These are phyloP conservation scores for Rubroshorea leprosula DNA, from an alignment of 345 rosid genomes.

Conservation along the genomic window DNA sequence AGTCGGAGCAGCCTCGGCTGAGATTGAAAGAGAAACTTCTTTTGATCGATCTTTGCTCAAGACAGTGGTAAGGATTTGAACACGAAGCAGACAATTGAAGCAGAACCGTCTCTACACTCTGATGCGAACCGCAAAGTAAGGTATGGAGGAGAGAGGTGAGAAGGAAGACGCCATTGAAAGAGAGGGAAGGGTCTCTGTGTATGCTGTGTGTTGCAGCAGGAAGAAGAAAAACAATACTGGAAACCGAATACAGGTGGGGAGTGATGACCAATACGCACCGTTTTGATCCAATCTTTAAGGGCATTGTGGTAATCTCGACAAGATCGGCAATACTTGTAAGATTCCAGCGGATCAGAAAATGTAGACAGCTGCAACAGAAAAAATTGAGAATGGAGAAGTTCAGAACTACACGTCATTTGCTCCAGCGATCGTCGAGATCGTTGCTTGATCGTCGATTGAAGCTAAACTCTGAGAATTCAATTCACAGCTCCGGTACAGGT, in stretches of 20 bases:
- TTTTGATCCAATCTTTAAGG: conserved; percentile 8
- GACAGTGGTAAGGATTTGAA: conserved; percentile 18
- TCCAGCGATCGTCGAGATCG: conserved; percentile 24
- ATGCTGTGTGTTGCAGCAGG: conserved; percentile 19
- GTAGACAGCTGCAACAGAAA: not conserved
- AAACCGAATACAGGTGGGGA: conserved; percentile 25
- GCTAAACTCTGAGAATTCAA: not conserved
- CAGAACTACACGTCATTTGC: conserved; percentile 34
- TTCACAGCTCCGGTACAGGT: not conserved
- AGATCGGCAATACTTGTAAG: not conserved
- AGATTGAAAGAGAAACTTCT: conserved; percentile 25
- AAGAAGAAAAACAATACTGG: conserved; percentile 15
- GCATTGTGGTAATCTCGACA: conserved; percentile 13
- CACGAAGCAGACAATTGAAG: conserved; percentile 25
- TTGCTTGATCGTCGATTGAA: conserved; percentile 23
- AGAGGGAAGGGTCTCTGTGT: conserved; percentile 1
- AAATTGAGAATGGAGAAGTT: conserved; percentile 38
- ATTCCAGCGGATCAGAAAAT: not conserved
- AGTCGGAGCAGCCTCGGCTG: conserved; percentile 44
- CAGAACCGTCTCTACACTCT: conserved; percentile 35
- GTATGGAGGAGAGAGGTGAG: conserved; percentile 51
- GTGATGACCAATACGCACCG: conserved; percentile 29
- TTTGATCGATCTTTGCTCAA: conserved; percentile 19
- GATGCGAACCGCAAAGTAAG: conserved; percentile 34
- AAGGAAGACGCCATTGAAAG: conserved; percentile 64